phyloP scores from a whole-genome alignment of 2,329 filamentous ascomycete genomes.

The Pseudovirgaria hyperparasitica region DNA sequence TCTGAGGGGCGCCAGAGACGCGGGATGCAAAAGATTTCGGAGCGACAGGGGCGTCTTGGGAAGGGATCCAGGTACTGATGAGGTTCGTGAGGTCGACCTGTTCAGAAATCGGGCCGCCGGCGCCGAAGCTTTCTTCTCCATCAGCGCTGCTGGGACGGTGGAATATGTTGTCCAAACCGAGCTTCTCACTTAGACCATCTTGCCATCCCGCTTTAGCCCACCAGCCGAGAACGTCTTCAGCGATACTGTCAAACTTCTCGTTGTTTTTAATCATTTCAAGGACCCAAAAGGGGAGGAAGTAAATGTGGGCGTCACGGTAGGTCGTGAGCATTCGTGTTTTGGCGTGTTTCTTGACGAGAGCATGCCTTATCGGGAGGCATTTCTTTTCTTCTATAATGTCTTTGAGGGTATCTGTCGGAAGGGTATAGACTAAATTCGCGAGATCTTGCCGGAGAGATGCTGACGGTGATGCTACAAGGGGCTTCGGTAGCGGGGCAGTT shows the following conservation, averaged over 20 bases:
- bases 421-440: constrained; percentile 71
- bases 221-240: constrained; percentile 86
- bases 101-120: constrained; percentile 26
- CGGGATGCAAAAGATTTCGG: constrained; percentile 20
- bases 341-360: constrained; percentile 61
- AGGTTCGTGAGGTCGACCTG: constrained; percentile 41
- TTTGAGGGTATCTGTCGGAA: constrained; percentile 79
- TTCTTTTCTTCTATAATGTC: constrained; percentile 69
- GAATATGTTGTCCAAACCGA: constrained; percentile 58
- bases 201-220: constrained; percentile 96
- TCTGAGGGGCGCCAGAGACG: constrained; percentile 18
- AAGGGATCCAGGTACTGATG: constrained; percentile 35
- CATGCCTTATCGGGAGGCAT: constrained; percentile 60
- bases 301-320: constrained; percentile 85
- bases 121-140: constrained; percentile 12
- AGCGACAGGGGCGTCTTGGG: constrained; percentile 3
- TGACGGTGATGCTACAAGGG: constrained; percentile 45
- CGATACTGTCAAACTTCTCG: constrained; percentile 72
- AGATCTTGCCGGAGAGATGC: constrained; percentile 55
- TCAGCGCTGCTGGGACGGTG: constrained; percentile 32
- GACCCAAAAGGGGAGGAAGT: constrained; percentile 86
- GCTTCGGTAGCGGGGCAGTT: constrained; percentile 52
- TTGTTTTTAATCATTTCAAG: constrained; percentile 72
- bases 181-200: constrained; percentile 61
- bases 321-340: constrained; percentile 69